These are phyloP conservation scores for Geotrichum europaeum DNA, from an alignment of 1,139 yeast genomes.

Conservation along the genomic window DNA sequence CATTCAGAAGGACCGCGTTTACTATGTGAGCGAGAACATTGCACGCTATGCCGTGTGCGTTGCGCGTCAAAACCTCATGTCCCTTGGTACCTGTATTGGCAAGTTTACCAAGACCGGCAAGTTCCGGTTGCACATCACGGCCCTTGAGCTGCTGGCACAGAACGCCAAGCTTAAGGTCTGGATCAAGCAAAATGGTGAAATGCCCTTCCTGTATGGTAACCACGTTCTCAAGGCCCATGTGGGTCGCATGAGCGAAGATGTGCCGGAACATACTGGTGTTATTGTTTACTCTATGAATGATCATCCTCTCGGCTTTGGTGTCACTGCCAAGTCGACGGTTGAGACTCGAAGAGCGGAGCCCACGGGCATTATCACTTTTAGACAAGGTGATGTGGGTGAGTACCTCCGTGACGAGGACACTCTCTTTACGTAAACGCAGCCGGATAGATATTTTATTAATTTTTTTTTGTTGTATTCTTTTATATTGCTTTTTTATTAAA, in stretches of 20 bases:
- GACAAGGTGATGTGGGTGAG: conserved; percentile 98
- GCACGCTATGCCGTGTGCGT: conserved; percentile 88
- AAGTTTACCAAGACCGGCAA: conserved; percentile 97
- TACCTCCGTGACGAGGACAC: conserved; percentile 97
- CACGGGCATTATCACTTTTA: conserved; percentile 86
- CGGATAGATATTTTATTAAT: not conserved
- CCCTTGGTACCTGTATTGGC: conserved; percentile 88
- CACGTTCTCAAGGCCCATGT: conserved; percentile 94
- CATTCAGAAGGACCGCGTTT: conserved; percentile 91
- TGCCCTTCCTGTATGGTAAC: conserved; percentile 96
- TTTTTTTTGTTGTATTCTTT: not conserved
- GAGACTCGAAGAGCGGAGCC: conserved; percentile 88
- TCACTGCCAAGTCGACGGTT: conserved; percentile 84
- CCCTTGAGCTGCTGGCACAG: conserved; percentile 73
- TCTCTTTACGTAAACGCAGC: conserved; percentile 57
- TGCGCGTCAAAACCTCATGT: conserved; percentile 83
- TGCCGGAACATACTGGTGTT: conserved; percentile 97
- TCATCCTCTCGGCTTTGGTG: conserved; percentile 92
- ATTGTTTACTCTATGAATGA: conserved; percentile 88
- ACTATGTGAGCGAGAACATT: conserved; percentile 77
- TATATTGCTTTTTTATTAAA: not conserved
- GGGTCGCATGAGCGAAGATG: conserved; percentile 94
- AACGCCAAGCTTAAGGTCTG: conserved; percentile 91
- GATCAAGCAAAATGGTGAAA: conserved; percentile 96
- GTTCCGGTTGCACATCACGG: conserved; percentile 90